phyloP scores from a whole-genome alignment of 768 basidiomycete genomes.

The Leccinum aurantiacum region DNA sequence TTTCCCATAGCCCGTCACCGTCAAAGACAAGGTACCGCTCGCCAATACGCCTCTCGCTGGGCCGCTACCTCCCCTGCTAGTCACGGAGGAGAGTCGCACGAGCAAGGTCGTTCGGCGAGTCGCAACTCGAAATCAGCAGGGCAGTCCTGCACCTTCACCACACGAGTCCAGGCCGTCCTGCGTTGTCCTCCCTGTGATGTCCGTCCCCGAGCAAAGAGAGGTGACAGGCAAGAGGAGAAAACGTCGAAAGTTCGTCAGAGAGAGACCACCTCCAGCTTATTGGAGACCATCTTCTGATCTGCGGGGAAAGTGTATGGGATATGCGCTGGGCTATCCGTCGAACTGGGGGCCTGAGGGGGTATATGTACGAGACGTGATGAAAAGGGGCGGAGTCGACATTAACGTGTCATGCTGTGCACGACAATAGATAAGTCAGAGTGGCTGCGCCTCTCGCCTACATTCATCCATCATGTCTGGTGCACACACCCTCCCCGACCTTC shows the following conservation, averaged over 20 bases:
- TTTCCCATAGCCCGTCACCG: constrained; percentile 9
- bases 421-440: background rate
- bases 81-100: constrained; percentile 22
- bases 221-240: constrained; percentile 3
- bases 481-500: constrained; percentile 70
- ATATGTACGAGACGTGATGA: constrained; percentile 32
- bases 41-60: background rate
- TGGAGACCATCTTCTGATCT: constrained; percentile 27
- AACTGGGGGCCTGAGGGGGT: constrained; percentile 23
- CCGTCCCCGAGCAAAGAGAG: background rate
- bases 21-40: constrained; percentile 15
- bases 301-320: constrained; percentile 30
- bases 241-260: constrained; percentile 11
- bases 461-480: constrained; percentile 38
- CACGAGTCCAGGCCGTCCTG: constrained; percentile 24
- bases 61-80: constrained; percentile 21
- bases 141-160: constrained; percentile 15
- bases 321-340: constrained; percentile 34
- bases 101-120: background rate
- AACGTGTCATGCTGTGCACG: constrained; percentile 23
- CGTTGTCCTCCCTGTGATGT: constrained; percentile 17
- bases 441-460: background rate
- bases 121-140: background rate
- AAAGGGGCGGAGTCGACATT: constrained; percentile 15
- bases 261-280: constrained; percentile 26